phyloP scores from a whole-genome alignment of 2,329 filamentous ascomycete species.

The Fusarium begoniae region DNA sequence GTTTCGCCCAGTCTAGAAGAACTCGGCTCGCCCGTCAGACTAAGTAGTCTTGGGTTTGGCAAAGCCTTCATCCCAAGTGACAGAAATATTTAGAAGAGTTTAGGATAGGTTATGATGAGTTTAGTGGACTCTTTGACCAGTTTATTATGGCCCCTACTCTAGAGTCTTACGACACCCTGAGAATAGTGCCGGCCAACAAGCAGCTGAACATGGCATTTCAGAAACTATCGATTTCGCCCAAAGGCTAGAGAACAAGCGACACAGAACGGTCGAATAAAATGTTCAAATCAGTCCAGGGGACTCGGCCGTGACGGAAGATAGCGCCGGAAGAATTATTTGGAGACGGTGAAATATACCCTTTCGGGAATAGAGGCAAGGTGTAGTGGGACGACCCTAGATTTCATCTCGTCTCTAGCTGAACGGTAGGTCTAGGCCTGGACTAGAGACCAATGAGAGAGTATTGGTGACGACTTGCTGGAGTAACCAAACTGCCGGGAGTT shows the following conservation, averaged over 20 bases:
- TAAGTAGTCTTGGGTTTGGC: background rate
- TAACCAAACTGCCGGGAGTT: background rate
- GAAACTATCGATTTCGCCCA: constrained; percentile 5
- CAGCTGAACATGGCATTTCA: background rate
- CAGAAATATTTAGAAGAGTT: background rate
- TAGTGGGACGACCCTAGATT: background rate
- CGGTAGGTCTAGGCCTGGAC: background rate
- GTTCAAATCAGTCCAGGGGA: background rate
- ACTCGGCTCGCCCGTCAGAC: background rate
- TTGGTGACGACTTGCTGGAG: background rate
- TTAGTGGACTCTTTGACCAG: background rate
- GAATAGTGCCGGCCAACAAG: background rate
- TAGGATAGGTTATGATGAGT: background rate
- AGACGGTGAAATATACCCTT: background rate
- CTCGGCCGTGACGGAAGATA: background rate
- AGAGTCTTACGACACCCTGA: background rate
- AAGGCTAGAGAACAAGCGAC: background rate
- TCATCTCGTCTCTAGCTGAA: background rate
- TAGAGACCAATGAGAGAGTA: background rate
- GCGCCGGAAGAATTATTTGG: constrained; percentile 6
- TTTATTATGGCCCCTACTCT: background rate
- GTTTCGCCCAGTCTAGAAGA: constrained; percentile 1
- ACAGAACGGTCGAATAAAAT: background rate
- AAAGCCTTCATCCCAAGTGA: background rate
- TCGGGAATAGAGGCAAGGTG: background rate